Percentiles rank a stretch among this genome's conserved stretches.
These are phyloP conservation scores for Zopfochytrium polystomum DNA, from an alignment of 371 early-diverging fungal genomes.

Conservation along the genomic window DNA sequence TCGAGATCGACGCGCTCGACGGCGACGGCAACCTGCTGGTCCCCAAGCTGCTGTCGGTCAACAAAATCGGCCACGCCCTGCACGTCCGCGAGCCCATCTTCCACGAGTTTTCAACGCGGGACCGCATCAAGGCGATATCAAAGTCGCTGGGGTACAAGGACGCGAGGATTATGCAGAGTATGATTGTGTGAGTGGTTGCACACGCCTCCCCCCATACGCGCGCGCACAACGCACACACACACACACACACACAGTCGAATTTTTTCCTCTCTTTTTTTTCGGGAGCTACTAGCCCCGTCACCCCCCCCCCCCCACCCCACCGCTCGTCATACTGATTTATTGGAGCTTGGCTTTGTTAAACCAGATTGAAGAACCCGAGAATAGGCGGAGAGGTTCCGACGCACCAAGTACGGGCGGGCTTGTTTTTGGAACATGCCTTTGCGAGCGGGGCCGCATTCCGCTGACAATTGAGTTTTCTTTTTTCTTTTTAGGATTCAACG, in stretches of 20 bases:
- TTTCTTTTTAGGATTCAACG: too few relatives aligned
- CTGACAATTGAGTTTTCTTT: too few relatives aligned
- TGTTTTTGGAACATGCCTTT: too few relatives aligned
- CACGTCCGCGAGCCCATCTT: conserved; percentile 78
- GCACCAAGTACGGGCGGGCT: too few relatives aligned
- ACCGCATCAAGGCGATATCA: conserved; percentile 56
- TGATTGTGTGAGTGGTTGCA: conserved; percentile 68
- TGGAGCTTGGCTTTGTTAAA: too few relatives aligned
- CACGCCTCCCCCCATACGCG: not conserved
- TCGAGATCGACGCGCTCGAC: conserved; percentile 81
- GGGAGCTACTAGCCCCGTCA: too few relatives aligned
- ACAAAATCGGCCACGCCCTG: conserved; percentile 91
- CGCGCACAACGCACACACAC: too few relatives aligned
- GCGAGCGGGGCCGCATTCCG: too few relatives aligned
- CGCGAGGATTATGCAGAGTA: conserved; percentile 81
- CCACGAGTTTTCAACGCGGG: conserved; percentile 57
- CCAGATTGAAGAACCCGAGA: conserved; percentile 57
- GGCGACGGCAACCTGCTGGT: conserved; percentile 54
- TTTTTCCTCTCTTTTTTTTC: conserved; percentile 5
- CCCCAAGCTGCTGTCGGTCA: conserved; percentile 64
- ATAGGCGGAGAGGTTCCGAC: conserved; percentile 67
- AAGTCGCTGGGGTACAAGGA: conserved; percentile 61
- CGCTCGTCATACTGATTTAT: too few relatives aligned
- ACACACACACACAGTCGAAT: too few relatives aligned
- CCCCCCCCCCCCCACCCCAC: too few relatives aligned